These are phyloP conservation scores for Yamagishiella unicocca DNA, from an alignment of 139 green algal species.

Conservation along the genomic window DNA sequence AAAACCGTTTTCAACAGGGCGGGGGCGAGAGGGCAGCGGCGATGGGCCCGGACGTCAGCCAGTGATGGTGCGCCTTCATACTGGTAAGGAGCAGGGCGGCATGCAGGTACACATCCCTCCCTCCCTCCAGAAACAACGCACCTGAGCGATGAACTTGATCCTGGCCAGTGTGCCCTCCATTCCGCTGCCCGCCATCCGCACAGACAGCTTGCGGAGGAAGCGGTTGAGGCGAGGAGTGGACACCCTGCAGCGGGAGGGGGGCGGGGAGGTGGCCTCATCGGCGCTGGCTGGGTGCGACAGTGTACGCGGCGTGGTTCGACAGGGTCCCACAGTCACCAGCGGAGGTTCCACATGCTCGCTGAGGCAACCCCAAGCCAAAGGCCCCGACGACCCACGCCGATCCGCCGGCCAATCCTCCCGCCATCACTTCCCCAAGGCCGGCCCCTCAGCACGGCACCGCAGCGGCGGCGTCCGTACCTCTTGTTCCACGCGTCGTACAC, in stretches of 20 bases:
- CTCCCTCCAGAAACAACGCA: neutral
- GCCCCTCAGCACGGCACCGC: too few species aligned
- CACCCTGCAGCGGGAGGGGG: conserved; percentile 46
- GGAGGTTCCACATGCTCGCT: neutral
- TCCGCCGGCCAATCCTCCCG: too few species aligned
- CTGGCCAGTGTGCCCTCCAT: conserved; percentile 51
- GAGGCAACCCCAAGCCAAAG: too few species aligned
- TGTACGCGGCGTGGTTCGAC: too few species aligned
- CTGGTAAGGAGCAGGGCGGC: too few species aligned
- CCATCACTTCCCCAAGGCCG: too few species aligned
- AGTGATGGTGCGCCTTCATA: too few species aligned
- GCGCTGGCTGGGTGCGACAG: neutral
- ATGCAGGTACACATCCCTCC: neutral
- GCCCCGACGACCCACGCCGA: too few species aligned
- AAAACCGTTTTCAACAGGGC: neutral
- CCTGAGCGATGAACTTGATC: conserved; percentile 80
- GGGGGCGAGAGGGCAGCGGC: neutral
- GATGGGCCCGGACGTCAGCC: neutral
- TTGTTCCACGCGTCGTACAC: conserved; percentile 79
- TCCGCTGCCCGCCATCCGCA: conserved; percentile 50
- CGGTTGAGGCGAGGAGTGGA: conserved; percentile 55
- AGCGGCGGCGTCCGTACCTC: conserved; percentile 48
- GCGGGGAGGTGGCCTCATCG: neutral
- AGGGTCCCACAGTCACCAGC: too few species aligned
- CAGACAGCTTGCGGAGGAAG: conserved; percentile 52